These are phyloP conservation scores for Xylariaceae sp. DNA, from an alignment of 2,329 filamentous ascomycete genomes.

Conservation along the genomic window DNA sequence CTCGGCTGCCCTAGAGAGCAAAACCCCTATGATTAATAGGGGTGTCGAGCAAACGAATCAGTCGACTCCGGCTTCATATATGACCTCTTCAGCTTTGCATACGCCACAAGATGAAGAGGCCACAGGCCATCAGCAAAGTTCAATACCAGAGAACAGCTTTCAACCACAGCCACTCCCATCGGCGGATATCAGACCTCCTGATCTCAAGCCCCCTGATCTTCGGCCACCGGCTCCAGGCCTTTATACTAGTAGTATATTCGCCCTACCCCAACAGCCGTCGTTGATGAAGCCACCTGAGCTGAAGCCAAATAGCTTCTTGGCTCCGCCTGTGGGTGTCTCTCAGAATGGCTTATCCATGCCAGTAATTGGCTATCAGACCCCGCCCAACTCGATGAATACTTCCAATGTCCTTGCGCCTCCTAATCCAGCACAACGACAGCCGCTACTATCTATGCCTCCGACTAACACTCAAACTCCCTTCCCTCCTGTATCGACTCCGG, in stretches of 20 bases:
- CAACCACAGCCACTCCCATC: slow-evolving; percentile 15
- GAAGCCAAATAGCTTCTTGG: slow-evolving; percentile 31
- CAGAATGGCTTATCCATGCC: slow-evolving; percentile 33
- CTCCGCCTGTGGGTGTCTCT: slow-evolving; percentile 29
- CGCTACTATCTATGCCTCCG: slow-evolving; percentile 35
- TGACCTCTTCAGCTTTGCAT: slow-evolving; percentile 1
- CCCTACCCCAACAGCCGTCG: slow-evolving; percentile 26
- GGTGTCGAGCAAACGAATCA: slow-evolving; percentile 8
- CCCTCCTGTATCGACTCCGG: slow-evolving; percentile 11
- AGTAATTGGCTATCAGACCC: slow-evolving; percentile 34
- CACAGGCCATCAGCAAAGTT: background rate
- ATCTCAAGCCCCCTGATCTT: slow-evolving; percentile 28
- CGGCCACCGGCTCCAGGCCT: slow-evolving; percentile 21
- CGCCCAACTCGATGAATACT: slow-evolving; percentile 17
- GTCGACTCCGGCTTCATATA: background rate
- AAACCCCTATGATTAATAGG: background rate
- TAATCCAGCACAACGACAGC: slow-evolving; percentile 37
- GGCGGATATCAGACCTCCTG: slow-evolving; percentile 23
- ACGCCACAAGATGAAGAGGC: slow-evolving; percentile 1
- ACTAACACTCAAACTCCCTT: slow-evolving; percentile 22
- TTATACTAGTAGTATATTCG: slow-evolving; percentile 34
- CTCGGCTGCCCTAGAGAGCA: background rate
- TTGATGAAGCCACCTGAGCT: slow-evolving; percentile 30
- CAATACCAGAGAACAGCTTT: slow-evolving; percentile 10
- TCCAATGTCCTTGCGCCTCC: slow-evolving; percentile 43